Evolutionary conservation across 495 filamentous ascomycete species (phyloP).

Genomic region (Aspergillus haitiensis): DNA sequence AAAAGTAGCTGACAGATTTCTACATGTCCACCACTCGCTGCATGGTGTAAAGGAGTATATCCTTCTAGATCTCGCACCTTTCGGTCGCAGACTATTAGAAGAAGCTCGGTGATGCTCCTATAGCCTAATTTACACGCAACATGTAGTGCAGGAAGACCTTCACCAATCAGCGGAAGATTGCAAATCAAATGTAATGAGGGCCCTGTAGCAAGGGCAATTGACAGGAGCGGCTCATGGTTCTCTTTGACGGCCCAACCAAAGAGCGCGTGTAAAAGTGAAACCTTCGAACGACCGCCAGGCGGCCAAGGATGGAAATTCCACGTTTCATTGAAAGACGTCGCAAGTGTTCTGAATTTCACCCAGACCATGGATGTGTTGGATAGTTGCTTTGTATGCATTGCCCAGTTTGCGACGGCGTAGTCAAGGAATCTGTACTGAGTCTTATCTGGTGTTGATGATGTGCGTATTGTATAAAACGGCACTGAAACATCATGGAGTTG

Average conservation of each 20-base stretch:
- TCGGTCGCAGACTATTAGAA: background rate
- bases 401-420: constrained; percentile 21
- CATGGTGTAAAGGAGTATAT: constrained; percentile 16
- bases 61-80: background rate
- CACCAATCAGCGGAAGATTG: constrained; percentile 22
- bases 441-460: background rate
- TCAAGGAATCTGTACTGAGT: constrained; percentile 22
- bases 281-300: constrained; percentile 23
- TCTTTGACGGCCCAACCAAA: constrained; percentile 30
- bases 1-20: background rate
- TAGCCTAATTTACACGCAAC: constrained; percentile 22
- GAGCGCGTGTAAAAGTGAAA: constrained; percentile 26
- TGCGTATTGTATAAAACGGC: constrained; percentile 3
- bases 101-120: background rate
- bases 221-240: constrained; percentile 23
- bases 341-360: constrained; percentile 20
- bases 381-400: constrained; percentile 18
- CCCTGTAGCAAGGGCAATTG: constrained; percentile 8
- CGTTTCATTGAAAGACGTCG: constrained; percentile 24
- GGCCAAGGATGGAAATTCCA: constrained; percentile 32
- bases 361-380: constrained; percentile 7
- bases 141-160: constrained; percentile 24
- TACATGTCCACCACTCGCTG: constrained; percentile 9
- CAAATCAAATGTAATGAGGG: constrained; percentile 8
- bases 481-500: constrained; percentile 3